Evolutionary conservation across 495 filamentous ascomycete genomes (phyloP).

Genomic region (Cercophora sp.): DNA sequence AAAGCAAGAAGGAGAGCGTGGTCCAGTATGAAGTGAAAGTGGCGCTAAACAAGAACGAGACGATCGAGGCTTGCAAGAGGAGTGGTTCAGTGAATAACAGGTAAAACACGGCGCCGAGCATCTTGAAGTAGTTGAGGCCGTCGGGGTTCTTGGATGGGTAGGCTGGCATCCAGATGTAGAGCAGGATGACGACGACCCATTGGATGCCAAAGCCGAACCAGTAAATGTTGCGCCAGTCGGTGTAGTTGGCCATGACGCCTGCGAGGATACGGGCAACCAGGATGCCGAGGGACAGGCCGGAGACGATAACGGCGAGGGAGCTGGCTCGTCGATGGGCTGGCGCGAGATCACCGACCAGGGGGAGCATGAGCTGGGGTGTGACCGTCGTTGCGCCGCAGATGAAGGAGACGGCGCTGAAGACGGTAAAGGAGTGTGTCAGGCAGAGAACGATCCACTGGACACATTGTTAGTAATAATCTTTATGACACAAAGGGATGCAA

Average conservation of each 20-base stretch:
- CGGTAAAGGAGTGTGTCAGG: conserved; percentile 58
- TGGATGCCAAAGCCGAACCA: conserved; percentile 76
- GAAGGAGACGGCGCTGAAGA: conserved; percentile 67
- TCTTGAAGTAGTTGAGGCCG: conserved; percentile 59
- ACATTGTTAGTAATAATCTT: too few species aligned
- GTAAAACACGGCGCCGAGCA: conserved; percentile 59
- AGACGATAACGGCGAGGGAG: conserved; percentile 68
- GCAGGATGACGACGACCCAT: conserved; percentile 57
- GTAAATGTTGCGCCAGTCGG: conserved; percentile 72
- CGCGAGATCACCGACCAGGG: conserved; percentile 76
- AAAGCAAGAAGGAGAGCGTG: conserved; percentile 74
- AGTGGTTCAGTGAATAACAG: conserved; percentile 62
- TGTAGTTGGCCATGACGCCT: conserved; percentile 68
- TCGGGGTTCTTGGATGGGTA: conserved; percentile 70
- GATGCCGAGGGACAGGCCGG: conserved; percentile 72
- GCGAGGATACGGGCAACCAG: conserved; percentile 74
- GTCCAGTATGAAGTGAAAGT: conserved; percentile 64
- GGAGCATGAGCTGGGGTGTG: conserved; percentile 82
- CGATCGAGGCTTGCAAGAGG: conserved; percentile 54
- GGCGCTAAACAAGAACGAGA: conserved; percentile 39
- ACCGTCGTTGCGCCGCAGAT: conserved; percentile 71
- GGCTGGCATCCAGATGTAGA: conserved; percentile 76
- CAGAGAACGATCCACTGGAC: conserved; percentile 71
- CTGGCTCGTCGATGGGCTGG: conserved; percentile 64
- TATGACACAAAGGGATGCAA: too few species aligned